Evolutionary conservation across 805 yeast species (phyloP), one percentile per base, ranked within the genome.

Genomic region (Kodamaea kaohsiungensis): DNA sequence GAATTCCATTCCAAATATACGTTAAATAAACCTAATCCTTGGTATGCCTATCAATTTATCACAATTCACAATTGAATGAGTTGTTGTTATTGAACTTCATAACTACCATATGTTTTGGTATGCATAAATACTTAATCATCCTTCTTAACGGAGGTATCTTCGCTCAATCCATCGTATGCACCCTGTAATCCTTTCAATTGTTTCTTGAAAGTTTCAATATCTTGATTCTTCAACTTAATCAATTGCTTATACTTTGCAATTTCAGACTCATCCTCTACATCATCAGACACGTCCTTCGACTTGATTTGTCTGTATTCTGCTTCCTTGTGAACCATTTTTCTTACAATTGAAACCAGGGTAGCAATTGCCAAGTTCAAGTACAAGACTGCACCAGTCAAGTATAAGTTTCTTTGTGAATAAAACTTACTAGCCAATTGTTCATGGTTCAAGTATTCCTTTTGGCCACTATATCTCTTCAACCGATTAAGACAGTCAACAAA

Each of bases 341-440:
- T 74, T 47, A 84, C 74, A 51, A 85, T 76, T 39, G 78, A 76
- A 58, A 80, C 70, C 47, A 83, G 82, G 0, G 86, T 82, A 38
- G 75, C 77, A 53, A 84, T 83, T 8, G 86, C 82, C 48, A 84
- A 58, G 54, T 71, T 74, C 61, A 83, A 76, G 66, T 81, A 85
- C 55, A 85, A 66, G 3, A 84, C 85, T 7, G 86, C 86, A 7
- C 89, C 89, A 13, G 84, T 78, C 52, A 85, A 75, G 64, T 85
- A 85, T 43, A 83, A 72, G 59, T 85, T 85, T 64, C 89, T 75
- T 65, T 85, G 89, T 40, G 85, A 77, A 60, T 83, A 85, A 54
- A 86, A 84, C 56, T 84, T 81, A 47, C 82, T 72, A 4, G 87
- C 88, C 58, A 83, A 67, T 56, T 76, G 80, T 18, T 85, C 87